Evolutionary conservation across 2,329 filamentous ascomycete species (phyloP), one percentile per base, ranked within the genome.

Genomic region (Colletotrichum sp.): DNA sequence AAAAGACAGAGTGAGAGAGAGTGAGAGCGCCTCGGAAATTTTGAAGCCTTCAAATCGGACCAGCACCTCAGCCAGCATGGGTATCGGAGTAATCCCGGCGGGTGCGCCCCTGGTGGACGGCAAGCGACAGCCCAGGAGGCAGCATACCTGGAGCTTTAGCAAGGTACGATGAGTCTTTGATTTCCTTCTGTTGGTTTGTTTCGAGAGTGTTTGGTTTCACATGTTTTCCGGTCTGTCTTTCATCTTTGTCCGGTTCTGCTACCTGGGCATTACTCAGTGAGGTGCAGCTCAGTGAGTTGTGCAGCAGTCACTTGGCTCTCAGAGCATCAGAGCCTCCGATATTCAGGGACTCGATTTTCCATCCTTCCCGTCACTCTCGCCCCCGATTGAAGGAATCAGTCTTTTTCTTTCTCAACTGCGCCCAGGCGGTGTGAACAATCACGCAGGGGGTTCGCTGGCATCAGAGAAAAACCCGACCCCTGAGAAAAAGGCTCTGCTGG

Each of bases 101-200:
- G 70, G 73, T 38, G 64, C 73, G 24, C 67, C 67, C 16, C 56
- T 70, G 28, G 73, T 67, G 18, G 73, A 73, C 18, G 70, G 56
- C 6, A 76, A 69, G 65, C 64, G 52, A 36, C 69, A 64, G 58
- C 79, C 83, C 76, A 76, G 80, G 68, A 79, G 83, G 66, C 81
- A 80, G 69, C 84, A 87, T 66, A 87, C 85, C 15, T 87, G 83
- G 82, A 86, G 80, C 77, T 85, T 87, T 71, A 85, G 85, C 79
- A 84, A 83, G 83, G 84, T 85, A 77, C 80, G 81, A 75, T 66
- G 71, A 16, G 24, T 3, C 34, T 52, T 38, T 58, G 30, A 6
- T 36, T 43, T 24, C 26, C 30, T 64, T 48, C 18, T 10, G 36
- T 68, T 21, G 34, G 15, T 43, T 28, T 48, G n/a, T 32, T 30